Evolutionary conservation across 192 early-diverging fungal genomes (phyloP).

Genomic region (Umbelopsis sp.): DNA sequence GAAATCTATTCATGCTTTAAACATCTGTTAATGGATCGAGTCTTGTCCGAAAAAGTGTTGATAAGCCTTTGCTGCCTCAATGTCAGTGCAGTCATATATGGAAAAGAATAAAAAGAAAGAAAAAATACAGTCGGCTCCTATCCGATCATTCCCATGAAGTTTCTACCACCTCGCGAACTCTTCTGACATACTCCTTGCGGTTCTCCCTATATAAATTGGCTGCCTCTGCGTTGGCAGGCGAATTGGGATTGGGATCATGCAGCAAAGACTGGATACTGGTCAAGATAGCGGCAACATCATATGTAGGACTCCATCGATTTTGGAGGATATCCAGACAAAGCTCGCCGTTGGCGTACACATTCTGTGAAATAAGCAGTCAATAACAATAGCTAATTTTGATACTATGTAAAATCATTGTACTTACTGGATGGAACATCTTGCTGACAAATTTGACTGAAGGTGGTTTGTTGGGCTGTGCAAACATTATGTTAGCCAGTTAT

Average conservation of each 20-base stretch:
- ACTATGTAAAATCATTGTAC: background rate
- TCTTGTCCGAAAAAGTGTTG: background rate
- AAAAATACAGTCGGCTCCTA: background rate
- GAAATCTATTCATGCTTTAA: background rate
- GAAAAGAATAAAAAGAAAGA: background rate
- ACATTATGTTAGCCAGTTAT: background rate
- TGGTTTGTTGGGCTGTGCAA: constrained; percentile 84
- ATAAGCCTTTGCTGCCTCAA: background rate
- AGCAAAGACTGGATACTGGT: constrained; percentile 95
- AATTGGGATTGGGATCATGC: constrained; percentile 97
- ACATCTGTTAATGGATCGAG: background rate
- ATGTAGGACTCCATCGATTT: constrained; percentile 97
- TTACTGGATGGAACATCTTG: constrained; percentile 92
- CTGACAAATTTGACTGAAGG: constrained; percentile 93
- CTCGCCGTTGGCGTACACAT: constrained; percentile 97
- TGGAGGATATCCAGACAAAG: constrained; percentile 98
- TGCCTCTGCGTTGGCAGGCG: constrained; percentile 96
- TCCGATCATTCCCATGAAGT: constrained; percentile 72
- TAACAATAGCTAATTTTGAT: background rate
- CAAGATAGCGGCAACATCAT: constrained; percentile 91
- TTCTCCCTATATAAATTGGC: constrained; percentile 92
- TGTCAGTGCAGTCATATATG: constrained; percentile 4
- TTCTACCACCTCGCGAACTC: constrained; percentile 92
- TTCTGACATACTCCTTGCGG: constrained; percentile 88
- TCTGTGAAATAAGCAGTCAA: constrained; percentile 35